phyloP scores from a whole-genome alignment of 805 yeast species.

The Candida alai region DNA sequence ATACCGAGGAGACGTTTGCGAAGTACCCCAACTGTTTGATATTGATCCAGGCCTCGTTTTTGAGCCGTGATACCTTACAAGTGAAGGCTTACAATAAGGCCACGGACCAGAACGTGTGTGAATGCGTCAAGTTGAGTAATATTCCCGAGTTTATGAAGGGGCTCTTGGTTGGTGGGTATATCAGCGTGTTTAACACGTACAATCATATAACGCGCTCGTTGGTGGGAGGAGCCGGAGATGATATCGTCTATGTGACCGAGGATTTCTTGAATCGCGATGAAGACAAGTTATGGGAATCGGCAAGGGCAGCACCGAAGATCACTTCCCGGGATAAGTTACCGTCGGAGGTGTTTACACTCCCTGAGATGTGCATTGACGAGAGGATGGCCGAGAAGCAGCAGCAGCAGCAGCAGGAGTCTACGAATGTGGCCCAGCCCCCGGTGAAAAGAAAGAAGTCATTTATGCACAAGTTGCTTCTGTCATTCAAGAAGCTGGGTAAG shows the following conservation, averaged over 20 bases:
- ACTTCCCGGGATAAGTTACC: not conserved
- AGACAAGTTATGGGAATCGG: conserved; percentile 1
- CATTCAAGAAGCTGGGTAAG: conserved; percentile 7
- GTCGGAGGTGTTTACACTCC: not conserved
- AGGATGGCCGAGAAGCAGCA: too few species aligned
- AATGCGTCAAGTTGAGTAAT: not conserved
- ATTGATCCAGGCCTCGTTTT: conserved; percentile 45
- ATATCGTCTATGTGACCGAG: conserved; percentile 8
- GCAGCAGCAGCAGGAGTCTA: not conserved
- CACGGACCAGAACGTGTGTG: not conserved
- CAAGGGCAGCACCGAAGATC: not conserved
- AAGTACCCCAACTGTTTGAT: conserved; percentile 36
- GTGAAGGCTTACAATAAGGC: conserved; percentile 17
- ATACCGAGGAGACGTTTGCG: conserved; percentile 27
- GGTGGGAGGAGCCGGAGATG: conserved; percentile 15
- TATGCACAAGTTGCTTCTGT: not conserved
- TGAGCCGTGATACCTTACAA: conserved; percentile 23
- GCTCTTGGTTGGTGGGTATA: conserved; percentile 16
- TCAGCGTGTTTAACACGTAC: conserved; percentile 23
- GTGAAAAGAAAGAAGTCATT: conserved; percentile 4
- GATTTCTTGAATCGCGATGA: not conserved
- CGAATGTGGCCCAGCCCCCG: not conserved
- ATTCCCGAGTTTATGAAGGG: conserved; percentile 7
- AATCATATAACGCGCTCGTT: conserved; percentile 19
- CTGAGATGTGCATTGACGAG: too few species aligned